Base-by-base conservation (phyloP, 495 filamentous ascomycete species). In the Aspergillus ostianus region DNA sequence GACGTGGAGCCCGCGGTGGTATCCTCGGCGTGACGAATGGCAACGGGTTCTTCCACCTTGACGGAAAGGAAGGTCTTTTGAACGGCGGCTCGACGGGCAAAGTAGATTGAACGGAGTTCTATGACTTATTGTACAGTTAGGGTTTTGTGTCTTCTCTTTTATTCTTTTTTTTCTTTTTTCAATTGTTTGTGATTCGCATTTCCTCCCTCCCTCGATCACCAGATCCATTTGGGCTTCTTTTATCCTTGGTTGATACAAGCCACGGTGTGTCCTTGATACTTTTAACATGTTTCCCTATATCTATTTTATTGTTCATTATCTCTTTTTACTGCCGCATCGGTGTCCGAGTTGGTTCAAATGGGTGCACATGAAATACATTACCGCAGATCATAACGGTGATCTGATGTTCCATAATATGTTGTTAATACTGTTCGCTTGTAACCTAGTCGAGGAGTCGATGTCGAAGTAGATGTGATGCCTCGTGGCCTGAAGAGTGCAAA, bases 61-160 rank as follows among this genome's bases (percentile, higher is more conserved):
- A 93, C 67, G 88, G 86, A 23, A 92, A 90, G 69, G 87, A 92
- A 62, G 88, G 90, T 23, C 69, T 93, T 51, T 74, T 82, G 64
- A 80, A 76, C 55, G 79, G 80, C 49, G 79, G 75, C 19, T 71
- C 76, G 27, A 84, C 86, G 57, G 90, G 87, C 63, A 96, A 96
- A 80, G 89, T 87, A 58, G 91, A 95, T 76, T 96, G 77, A 83
- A 69, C 29, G 47, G 58, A 45, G 59, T 53, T 45, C 47, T 60
- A 62, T 65, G 61, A 66, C 55, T 47, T 51, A 64, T 64, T 76
- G 73, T 75, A 76, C 68, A 77, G 70, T 67, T 73, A 70, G 47
- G 70, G 68, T 63, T 71, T 70, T 69, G 62, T 67, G 52, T 56
- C 67, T 64, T 60, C 70, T 56, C 67, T 64, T 60, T 70, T 64